These are phyloP conservation scores for Pyrenochaeta sp. DNA, from an alignment of 2,329 filamentous ascomycete genomes.

Conservation along the genomic window DNA sequence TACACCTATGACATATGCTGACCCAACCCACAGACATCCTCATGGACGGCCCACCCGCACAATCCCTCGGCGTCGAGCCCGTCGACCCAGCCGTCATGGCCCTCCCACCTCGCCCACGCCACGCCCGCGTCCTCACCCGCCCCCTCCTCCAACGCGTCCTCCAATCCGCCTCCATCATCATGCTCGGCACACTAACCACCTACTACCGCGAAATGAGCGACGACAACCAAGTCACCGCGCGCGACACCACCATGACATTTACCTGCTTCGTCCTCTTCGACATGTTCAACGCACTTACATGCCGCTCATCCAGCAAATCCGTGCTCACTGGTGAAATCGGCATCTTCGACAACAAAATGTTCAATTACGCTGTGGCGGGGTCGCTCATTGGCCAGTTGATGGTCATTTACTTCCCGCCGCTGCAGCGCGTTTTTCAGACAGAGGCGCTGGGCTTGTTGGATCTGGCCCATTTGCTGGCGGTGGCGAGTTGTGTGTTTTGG, in stretches of 20 bases:
- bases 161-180: conserved; percentile 87
- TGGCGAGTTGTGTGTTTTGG: conserved; percentile 95
- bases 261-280: conserved; percentile 99
- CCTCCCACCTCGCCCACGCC: conserved; percentile 83
- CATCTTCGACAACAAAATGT: conserved; percentile 86
- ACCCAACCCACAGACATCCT: conserved; percentile 77
- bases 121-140: conserved; percentile 89
- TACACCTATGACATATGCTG: conserved; percentile 19
- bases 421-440: conserved; percentile 96
- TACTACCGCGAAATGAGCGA: conserved; percentile 91
- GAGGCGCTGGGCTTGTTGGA: conserved; percentile 81
- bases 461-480: conserved; percentile 72
- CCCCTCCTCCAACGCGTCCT: conserved; percentile 84
- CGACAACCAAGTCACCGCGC: conserved; percentile 83
- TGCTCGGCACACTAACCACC: conserved; percentile 88
- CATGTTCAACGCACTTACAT: conserved; percentile 98
- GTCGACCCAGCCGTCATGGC: conserved; percentile 96
- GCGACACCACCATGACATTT: conserved; percentile 99
- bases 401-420: conserved; percentile 92
- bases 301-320: conserved; percentile 89
- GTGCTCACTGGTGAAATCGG: conserved; percentile 85
- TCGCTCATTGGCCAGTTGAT: conserved; percentile 85
- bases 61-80: conserved; percentile 93
- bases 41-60: conserved; percentile 97
- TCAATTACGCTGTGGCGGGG: conserved; percentile 93